Evolutionary conservation across 495 filamentous ascomycete genomes (phyloP).

Genomic region (Hyaloscypha variabilis): DNA sequence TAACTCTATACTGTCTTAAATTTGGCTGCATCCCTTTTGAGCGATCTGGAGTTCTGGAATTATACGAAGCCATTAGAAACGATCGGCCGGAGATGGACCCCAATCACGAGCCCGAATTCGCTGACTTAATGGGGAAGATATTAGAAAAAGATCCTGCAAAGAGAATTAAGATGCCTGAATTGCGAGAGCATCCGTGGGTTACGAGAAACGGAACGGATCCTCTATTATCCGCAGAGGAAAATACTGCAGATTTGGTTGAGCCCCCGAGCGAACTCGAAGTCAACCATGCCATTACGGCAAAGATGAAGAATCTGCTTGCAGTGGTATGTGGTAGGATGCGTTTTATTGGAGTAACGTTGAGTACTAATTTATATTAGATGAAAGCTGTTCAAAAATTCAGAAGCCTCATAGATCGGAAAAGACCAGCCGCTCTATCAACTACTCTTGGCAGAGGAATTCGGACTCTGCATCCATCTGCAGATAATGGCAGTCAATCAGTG

Average conservation of each 20-base stretch:
- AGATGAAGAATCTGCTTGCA: conserved; percentile 78
- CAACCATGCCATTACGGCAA: conserved; percentile 85
- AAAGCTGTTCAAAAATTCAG: conserved; percentile 93
- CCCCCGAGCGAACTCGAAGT: conserved; percentile 87
- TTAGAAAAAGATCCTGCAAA: conserved; percentile 78
- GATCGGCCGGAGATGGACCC: conserved; percentile 55
- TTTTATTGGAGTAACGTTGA: background rate
- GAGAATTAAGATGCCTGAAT: conserved; percentile 77
- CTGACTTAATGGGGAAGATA: conserved; percentile 66
- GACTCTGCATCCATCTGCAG: conserved; percentile 51
- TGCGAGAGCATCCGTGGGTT: conserved; percentile 92
- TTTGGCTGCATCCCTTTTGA: conserved; percentile 90
- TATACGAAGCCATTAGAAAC: conserved; percentile 85
- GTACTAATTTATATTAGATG: conserved; percentile 57
- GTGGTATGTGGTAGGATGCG: conserved; percentile 61
- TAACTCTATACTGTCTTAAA: conserved; percentile 88
- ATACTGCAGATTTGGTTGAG: conserved; percentile 77
- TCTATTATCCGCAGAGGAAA: conserved; percentile 80
- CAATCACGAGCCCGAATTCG: conserved; percentile 61
- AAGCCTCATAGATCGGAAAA: conserved; percentile 49
- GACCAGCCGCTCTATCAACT: conserved; percentile 54
- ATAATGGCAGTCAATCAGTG: conserved; percentile 44
- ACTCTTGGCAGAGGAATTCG: conserved; percentile 58
- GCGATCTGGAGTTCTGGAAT: conserved; percentile 72
- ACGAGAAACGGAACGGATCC: conserved; percentile 81